A percentile compares a stretch with the other conserved stretches of the same genome.
Evolutionary conservation across 1,139 yeast genomes (phyloP).

Genomic region (Candida sojae): DNA sequence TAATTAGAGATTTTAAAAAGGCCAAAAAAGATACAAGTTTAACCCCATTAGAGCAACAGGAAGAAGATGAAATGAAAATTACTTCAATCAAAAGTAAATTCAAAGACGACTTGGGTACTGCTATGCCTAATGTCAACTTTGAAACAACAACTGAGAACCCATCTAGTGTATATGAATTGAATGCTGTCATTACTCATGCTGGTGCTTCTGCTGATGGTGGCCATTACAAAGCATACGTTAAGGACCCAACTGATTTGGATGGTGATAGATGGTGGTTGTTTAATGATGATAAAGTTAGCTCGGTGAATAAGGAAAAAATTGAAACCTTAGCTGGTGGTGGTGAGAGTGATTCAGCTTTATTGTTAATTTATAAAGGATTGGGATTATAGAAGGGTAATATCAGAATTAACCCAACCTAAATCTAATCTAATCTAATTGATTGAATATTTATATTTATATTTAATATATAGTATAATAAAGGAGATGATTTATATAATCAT

Average conservation of each 20-base stretch:
- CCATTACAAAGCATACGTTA: conserved; percentile 89
- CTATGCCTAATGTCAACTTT: conserved; percentile 35
- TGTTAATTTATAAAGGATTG: conserved; percentile 79
- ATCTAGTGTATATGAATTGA: conserved; percentile 80
- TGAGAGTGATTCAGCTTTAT: conserved; percentile 93
- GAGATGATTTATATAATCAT: conserved; percentile 1
- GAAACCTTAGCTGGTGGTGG: conserved; percentile 95
- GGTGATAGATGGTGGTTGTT: conserved; percentile 91
- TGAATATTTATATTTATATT: background rate
- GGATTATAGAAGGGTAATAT: conserved; percentile 38
- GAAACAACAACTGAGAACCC: conserved; percentile 72
- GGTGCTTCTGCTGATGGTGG: conserved; percentile 98
- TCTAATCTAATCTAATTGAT: background rate
- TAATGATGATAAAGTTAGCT: conserved; percentile 88
- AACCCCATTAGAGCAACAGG: conserved; percentile 44
- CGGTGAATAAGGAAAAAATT: conserved; percentile 74
- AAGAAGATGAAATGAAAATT: conserved; percentile 50
- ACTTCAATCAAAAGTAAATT: conserved; percentile 47
- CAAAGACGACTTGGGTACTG: conserved; percentile 40
- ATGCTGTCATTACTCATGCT: conserved; percentile 85
- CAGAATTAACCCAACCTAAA: no score
- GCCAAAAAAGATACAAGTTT: conserved; percentile 48
- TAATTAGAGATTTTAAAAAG: conserved; percentile 75
- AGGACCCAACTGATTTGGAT: conserved; percentile 61
- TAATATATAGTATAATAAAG: background rate